Evolutionary conservation across 1,284 basidiomycete species (phyloP), one percentile per base, ranked within the genome.

Genomic region (Ceratobasidium sp.): DNA sequence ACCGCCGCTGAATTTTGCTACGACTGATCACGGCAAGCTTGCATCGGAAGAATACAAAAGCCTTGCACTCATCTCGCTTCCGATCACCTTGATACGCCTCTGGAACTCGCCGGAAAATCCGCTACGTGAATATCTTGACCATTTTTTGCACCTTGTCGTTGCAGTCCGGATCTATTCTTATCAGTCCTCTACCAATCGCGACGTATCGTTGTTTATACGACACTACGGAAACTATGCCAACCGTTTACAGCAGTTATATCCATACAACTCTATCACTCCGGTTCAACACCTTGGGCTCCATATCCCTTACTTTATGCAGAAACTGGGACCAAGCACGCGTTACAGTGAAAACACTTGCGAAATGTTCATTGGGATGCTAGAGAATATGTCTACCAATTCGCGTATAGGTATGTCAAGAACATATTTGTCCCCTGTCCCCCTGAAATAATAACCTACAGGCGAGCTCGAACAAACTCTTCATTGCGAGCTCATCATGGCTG

Each of bases 21-120:
- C 69, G 20, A 64, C 58, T 18, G 44, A 49, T 0, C 56, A 73
- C 55, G 79, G 80, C 12, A 71, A 72, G 23, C 51, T 81, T 3
- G 80, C 73, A 42, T 79, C 81, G 4, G 72, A 81, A n/a, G 79
- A 82, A 61, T 82, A 80, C 79, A 61, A 77, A 20, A 69, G 61
- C 3, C 12, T 79, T 10, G 51, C 67, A 4, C 76, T 76, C 7
- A 75, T 82, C 3, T 77, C 80, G 39, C 40, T 81, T 5, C 71
- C 68, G 7, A 76, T 81, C n/a, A 73, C 81, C 3, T 33, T 80
- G 9, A 68, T 80, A 26, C 53, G 64, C 1, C 20, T 78, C 33
- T 70, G 79, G 77, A 28, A 7, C 18, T 33, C 33, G n/a, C 18
- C 23, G 60, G 3, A 12, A 5, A 26, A 3, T 6, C 15, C 15